Percentiles rank a stretch among this genome's conserved stretches.
Conservation (phyloP, 345 rosid species). For the Laguncularia racemosa region DNA sequence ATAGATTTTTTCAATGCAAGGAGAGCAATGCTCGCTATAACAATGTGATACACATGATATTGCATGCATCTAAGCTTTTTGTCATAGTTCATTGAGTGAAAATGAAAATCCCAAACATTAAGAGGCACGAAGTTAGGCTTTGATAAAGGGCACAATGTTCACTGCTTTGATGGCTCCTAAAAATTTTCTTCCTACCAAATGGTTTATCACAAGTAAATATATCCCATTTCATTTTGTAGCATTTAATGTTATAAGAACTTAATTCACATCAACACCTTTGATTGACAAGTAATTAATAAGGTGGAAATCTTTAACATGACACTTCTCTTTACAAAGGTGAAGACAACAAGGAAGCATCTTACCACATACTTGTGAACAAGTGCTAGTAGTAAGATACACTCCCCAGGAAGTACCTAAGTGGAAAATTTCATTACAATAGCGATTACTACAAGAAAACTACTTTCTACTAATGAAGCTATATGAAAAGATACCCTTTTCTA, state of each 20-base stretch:
- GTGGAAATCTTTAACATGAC: slow-evolving; percentile 76
- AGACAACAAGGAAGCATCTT: slow-evolving; percentile 65
- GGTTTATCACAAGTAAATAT: slow-evolving; percentile 66
- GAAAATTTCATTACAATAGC: slow-evolving; percentile 51
- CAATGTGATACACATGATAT: slow-evolving; percentile 81
- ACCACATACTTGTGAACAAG: slow-evolving; percentile 52
- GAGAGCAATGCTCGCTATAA: slow-evolving; percentile 94
- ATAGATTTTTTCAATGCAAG: slow-evolving; percentile 84
- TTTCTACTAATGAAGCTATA: slow-evolving; percentile 58
- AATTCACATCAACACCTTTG: slow-evolving; percentile 82
- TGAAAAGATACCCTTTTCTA: slow-evolving; percentile 68
- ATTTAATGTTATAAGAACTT: slow-evolving; percentile 61
- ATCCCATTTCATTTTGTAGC: slow-evolving; percentile 54
- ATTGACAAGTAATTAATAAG: slow-evolving; percentile 53
- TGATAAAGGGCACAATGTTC: slow-evolving; percentile 89
- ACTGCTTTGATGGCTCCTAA: slow-evolving; percentile 88
- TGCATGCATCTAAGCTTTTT: slow-evolving; percentile 90
- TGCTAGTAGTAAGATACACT: slow-evolving; percentile 59
- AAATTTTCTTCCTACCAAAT: slow-evolving; percentile 77
- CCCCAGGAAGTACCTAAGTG: slow-evolving; percentile 87
- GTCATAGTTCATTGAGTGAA: slow-evolving; percentile 76
- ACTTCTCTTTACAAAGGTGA: slow-evolving; percentile 58
- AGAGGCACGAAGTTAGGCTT: slow-evolving; percentile 30
- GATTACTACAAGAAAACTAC: slow-evolving; percentile 62
- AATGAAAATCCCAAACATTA: slow-evolving; percentile 75